Percentiles rank a stretch among this genome's conserved stretches.
phyloP scores from a whole-genome alignment of 768 basidiomycete genomes.

The Mycena amicta region DNA sequence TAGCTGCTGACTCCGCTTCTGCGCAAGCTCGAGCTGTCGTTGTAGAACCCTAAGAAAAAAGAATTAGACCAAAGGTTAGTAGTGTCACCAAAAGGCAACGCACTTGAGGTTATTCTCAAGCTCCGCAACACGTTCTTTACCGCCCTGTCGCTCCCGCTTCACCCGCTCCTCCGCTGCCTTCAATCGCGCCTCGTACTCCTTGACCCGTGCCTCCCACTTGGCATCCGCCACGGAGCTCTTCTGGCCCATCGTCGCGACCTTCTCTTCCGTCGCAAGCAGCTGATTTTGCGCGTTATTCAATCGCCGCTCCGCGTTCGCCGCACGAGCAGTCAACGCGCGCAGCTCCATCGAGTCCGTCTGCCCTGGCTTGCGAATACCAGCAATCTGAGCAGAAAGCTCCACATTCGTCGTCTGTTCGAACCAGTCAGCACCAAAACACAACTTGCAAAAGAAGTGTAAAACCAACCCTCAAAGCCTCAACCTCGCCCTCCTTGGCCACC shows the following conservation, averaged over 20 bases:
- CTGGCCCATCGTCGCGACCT: constrained; percentile 71
- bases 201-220: constrained; percentile 95
- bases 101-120: constrained; percentile 74
- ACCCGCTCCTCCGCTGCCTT: constrained; percentile 88
- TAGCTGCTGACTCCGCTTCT: constrained; percentile 67
- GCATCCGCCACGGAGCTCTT: constrained; percentile 72
- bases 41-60: constrained; percentile 60
- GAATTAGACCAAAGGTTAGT: constrained; percentile 9
- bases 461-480: constrained; percentile 83
- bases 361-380: constrained; percentile 59
- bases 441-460: too few species aligned
- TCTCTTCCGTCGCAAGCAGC: constrained; percentile 81
- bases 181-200: constrained; percentile 83
- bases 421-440: background rate
- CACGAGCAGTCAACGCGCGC: constrained; percentile 68
- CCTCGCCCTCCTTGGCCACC: constrained; percentile 82
- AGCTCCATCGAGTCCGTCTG: constrained; percentile 70
- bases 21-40: constrained; percentile 76
- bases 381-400: constrained; percentile 74
- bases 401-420: constrained; percentile 62
- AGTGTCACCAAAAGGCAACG: constrained; percentile 25
- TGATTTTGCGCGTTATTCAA: constrained; percentile 85
- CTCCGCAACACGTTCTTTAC: constrained; percentile 81
- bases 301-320: constrained; percentile 85
- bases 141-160: constrained; percentile 91